phyloP scores from a whole-genome alignment of 345 rosid species.

The Durio zibethinus region DNA sequence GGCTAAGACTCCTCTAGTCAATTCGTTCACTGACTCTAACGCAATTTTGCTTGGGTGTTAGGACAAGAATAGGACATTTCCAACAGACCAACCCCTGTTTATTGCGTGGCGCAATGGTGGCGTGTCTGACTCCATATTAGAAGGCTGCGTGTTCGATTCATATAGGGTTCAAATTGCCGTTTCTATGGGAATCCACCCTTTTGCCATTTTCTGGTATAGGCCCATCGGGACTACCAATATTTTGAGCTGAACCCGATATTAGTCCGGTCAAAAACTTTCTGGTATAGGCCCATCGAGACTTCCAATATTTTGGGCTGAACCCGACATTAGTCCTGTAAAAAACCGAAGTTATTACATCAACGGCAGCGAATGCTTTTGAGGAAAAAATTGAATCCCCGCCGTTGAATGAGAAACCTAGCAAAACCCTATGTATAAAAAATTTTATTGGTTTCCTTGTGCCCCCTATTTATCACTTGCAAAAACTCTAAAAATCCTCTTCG shows the following conservation, averaged over 20 bases:
- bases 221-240: too few relatives aligned
- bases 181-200: not conserved
- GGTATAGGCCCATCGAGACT: too few relatives aligned
- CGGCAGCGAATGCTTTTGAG: too few relatives aligned
- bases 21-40: not conserved
- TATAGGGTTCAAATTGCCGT: conserved; percentile 69
- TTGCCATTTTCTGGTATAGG: too few relatives aligned
- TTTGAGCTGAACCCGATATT: too few relatives aligned
- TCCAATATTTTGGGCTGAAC: too few relatives aligned
- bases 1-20: not conserved
- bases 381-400: not conserved
- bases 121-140: conserved; percentile 99
- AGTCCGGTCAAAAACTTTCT: too few relatives aligned
- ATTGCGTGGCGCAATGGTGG: conserved; percentile 97
- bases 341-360: too few relatives aligned
- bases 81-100: too few relatives aligned
- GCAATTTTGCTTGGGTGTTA: not conserved
- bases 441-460: not conserved
- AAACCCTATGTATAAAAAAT: not conserved
- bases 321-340: too few relatives aligned
- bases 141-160: conserved; percentile 99
- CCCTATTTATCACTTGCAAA: not conserved
- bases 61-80: not conserved
- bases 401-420: not conserved
- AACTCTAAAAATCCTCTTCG: too few relatives aligned